Conservation (phyloP, 2,329 filamentous ascomycete species). For the Gnomoniopsis smithogilvyi region DNA sequence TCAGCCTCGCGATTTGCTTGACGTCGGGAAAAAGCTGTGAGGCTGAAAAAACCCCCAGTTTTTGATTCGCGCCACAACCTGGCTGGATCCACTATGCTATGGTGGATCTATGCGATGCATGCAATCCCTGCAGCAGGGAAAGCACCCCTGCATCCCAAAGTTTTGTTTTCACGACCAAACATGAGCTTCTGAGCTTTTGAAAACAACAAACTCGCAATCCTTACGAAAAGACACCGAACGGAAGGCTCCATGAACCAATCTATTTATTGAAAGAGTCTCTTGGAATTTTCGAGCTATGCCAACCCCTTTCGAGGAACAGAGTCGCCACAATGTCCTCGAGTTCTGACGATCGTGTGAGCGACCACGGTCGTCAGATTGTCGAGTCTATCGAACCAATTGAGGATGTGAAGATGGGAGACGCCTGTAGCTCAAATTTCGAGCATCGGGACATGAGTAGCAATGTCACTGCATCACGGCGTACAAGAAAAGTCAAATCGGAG, state of each 20-base stretch:
- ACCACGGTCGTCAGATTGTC: conserved; percentile 1
- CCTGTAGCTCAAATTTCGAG: not conserved
- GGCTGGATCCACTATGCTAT: not conserved
- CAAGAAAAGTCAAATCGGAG: not conserved
- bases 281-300: not conserved
- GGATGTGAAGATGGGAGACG: not conserved
- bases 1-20: conserved; percentile 12
- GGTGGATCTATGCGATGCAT: not conserved
- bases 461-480: not conserved
- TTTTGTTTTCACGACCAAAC: not conserved
- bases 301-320: not conserved
- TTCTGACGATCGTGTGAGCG: conserved; percentile 5
- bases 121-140: not conserved
- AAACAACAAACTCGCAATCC: too few species aligned
- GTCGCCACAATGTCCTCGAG: not conserved
- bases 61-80: not conserved
- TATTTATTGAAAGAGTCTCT: not conserved
- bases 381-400: not conserved
- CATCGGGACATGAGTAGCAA: too few species aligned
- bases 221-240: not conserved
- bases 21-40: conserved; percentile 7
- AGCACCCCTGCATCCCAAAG: not conserved
- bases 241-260: not conserved
- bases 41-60: conserved; percentile 4
- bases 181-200: not conserved